Evolutionary conservation across 768 basidiomycete genomes (phyloP).

Genomic region (Chalciporus chontae): DNA sequence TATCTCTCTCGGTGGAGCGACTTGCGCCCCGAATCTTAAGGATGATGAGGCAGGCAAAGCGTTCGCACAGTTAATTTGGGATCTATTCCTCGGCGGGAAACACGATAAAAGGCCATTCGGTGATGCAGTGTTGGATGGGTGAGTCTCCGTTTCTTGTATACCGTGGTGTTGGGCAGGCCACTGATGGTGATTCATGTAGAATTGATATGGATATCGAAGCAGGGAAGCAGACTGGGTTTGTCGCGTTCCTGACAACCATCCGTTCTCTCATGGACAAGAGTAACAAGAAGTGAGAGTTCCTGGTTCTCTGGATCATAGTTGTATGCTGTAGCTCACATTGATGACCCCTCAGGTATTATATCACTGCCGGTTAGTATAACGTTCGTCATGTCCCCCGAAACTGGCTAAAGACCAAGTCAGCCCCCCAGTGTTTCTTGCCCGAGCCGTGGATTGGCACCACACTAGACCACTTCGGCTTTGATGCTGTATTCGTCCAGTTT

Average conservation of each 20-base stretch:
- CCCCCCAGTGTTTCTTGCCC: conserved; percentile 47
- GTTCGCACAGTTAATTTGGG: conserved; percentile 64
- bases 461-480: conserved; percentile 41
- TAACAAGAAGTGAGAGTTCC: conserved; percentile 23
- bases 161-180: too few relatives aligned
- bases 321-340: conserved; percentile 1
- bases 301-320: background rate
- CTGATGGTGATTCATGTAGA: conserved; percentile 12
- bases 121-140: conserved; percentile 70
- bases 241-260: conserved; percentile 31
- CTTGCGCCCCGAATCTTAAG: conserved; percentile 59
- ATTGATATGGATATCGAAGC: conserved; percentile 51
- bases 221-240: conserved; percentile 33
- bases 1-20: conserved; percentile 58
- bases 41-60: conserved; percentile 52
- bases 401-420: conserved; percentile 1
- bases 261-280: conserved; percentile 29
- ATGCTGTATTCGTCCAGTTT: conserved; percentile 52
- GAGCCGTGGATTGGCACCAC: conserved; percentile 43
- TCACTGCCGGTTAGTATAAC: conserved; percentile 34
- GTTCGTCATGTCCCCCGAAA: background rate
- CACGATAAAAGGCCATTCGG: conserved; percentile 70
- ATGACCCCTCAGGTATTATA: conserved; percentile 34
- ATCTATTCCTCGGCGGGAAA: conserved; percentile 62
- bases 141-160: too few relatives aligned